A percentile compares a stretch with the other conserved stretches of the same genome.
Conservation (phyloP, 768 basidiomycete species). For the Phaeolepiota aurea region DNA sequence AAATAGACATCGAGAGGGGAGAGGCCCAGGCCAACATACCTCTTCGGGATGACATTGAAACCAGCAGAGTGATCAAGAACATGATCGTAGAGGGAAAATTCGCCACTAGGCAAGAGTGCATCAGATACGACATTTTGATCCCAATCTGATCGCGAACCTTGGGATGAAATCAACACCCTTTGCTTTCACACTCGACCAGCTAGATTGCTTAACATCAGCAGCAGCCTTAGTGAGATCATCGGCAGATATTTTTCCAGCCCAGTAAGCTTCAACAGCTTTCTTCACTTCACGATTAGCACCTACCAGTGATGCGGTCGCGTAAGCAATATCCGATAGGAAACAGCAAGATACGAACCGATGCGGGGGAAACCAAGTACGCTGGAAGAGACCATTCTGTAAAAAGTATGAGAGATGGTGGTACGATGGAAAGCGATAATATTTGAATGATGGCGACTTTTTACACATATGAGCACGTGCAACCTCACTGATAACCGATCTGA, state of each 20-base stretch:
- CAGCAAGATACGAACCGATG: conserved; percentile 47
- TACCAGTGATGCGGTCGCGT: conserved; percentile 17
- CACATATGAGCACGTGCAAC: conserved; percentile 25
- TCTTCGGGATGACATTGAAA: conserved; percentile 95
- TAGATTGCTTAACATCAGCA: conserved; percentile 79
- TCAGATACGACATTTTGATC: conserved; percentile 7
- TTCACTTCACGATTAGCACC: conserved; percentile 94
- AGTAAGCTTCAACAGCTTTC: conserved; percentile 98
- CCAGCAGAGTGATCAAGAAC: conserved; percentile 94
- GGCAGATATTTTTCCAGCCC: conserved; percentile 85
- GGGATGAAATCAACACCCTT: conserved; percentile 87
- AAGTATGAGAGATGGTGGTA: conserved; percentile 11
- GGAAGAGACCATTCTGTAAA: conserved; percentile 59
- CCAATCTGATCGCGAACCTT: conserved; percentile 45
- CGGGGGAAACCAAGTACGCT: conserved; percentile 91
- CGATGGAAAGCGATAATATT: conserved; percentile 12
- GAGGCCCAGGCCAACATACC: conserved; percentile 80
- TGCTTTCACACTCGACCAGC: conserved; percentile 81
- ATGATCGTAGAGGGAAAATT: conserved; percentile 98
- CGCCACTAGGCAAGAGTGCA: conserved; percentile 55
- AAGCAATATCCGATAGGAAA: not conserved
- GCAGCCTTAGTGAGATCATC: conserved; percentile 85
- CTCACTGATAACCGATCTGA: conserved; percentile 20
- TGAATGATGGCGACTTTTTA: conserved; percentile 20
- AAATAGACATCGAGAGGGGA: conserved; percentile 94